Conservation (phyloP, 2,329 filamentous ascomycete genomes). For the Cytospora paraplurivora region DNA sequence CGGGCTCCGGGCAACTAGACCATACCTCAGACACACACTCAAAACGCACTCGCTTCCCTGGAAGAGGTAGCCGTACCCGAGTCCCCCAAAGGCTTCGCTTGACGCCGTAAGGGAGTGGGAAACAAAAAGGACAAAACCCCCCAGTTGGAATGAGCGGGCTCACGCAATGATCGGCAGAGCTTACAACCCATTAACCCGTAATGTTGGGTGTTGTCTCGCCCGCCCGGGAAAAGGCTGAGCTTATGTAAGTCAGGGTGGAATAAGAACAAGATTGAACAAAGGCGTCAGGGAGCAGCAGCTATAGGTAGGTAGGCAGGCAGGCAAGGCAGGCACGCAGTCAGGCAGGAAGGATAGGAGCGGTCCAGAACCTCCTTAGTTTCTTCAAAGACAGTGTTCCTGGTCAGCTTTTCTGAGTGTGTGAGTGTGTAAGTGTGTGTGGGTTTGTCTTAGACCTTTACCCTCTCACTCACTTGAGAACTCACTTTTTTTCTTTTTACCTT, state of each 20-base stretch:
- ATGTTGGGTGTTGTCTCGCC: not conserved
- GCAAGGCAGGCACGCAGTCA: too few species aligned
- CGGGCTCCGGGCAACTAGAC: too few species aligned
- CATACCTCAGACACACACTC: too few species aligned
- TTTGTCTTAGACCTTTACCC: not conserved
- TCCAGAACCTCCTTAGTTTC: too few species aligned
- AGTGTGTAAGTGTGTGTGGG: not conserved
- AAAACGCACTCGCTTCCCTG: too few species aligned
- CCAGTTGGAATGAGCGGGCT: not conserved
- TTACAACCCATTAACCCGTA: not conserved
- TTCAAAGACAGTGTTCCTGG: not conserved
- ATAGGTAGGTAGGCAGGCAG: too few species aligned
- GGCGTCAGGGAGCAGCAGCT: too few species aligned
- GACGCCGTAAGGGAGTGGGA: too few species aligned
- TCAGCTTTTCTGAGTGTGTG: not conserved
- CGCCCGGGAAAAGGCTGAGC: not conserved
- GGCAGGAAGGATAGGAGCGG: too few species aligned
- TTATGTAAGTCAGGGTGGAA: not conserved
- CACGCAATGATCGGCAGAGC: not conserved
- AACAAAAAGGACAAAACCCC: not conserved
- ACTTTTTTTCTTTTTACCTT: not conserved
- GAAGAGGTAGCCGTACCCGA: not conserved
- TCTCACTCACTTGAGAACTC: too few species aligned
- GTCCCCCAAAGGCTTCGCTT: not conserved
- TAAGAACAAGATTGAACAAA: too few species aligned